Conservation (phyloP, 129 eudicot species). For the Sambucus nigra region DNA sequence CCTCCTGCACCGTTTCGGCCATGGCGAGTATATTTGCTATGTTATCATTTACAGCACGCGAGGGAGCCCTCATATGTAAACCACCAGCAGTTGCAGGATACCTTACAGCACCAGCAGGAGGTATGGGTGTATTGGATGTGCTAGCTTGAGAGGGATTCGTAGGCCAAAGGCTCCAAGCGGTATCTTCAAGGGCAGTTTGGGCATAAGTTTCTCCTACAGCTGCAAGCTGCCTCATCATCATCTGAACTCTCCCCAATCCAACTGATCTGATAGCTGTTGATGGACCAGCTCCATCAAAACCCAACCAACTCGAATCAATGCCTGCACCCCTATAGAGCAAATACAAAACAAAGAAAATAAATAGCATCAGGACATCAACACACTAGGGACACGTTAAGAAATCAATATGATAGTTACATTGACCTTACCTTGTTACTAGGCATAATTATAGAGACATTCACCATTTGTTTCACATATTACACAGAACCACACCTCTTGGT, state of each 20-base stretch:
- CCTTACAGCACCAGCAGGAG: slow-evolving; percentile 36
- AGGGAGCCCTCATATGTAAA: slow-evolving; percentile 28
- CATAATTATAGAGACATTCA: too few species aligned
- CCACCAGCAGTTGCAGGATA: slow-evolving; percentile 33
- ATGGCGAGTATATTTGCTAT: slow-evolving; percentile 67
- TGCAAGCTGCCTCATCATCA: slow-evolving; percentile 97
- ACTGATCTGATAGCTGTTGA: slow-evolving; percentile 54
- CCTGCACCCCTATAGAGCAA: slow-evolving; percentile 48
- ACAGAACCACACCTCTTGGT: too few species aligned
- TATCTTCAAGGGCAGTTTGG: slow-evolving; percentile 77
- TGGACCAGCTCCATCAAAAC: slow-evolving; percentile 81
- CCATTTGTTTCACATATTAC: too few species aligned
- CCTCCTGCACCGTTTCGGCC: slow-evolving; percentile 97
- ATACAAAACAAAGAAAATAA: slow-evolving; percentile 10
- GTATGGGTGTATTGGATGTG: slow-evolving; percentile 41
- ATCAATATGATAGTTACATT: too few species aligned
- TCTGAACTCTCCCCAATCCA: slow-evolving; percentile 80
- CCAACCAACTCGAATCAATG: slow-evolving; percentile 64
- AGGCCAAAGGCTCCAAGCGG: slow-evolving; percentile 86
- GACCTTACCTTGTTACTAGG: too few species aligned
- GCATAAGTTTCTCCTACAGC: slow-evolving; percentile 96
- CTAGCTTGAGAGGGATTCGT: slow-evolving; percentile 59
- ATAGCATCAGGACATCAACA: background rate
- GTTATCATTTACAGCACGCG: slow-evolving; percentile 46
- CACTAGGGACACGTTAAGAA: too few species aligned